These are phyloP conservation scores for Tetragonia tetragonoides DNA, from an alignment of 148 eudicot genomes.

Conservation along the genomic window DNA sequence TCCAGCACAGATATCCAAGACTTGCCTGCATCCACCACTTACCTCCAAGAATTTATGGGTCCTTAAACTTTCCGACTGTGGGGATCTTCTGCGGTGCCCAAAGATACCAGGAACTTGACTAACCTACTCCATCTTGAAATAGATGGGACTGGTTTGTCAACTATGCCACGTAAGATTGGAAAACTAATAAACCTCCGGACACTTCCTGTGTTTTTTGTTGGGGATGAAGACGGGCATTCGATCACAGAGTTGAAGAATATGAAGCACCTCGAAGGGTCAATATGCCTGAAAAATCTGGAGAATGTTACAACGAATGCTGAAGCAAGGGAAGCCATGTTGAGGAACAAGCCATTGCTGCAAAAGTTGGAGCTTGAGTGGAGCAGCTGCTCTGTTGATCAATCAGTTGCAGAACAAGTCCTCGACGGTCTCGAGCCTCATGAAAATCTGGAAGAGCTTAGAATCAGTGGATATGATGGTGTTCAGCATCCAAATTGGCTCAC, in stretches of 20 bases:
- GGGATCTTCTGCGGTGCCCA: conserved; percentile 20
- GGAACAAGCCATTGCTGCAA: conserved; percentile 10
- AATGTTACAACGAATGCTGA: conserved; percentile 11
- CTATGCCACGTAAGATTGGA: conserved; percentile 23
- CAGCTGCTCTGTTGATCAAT: too few species aligned
- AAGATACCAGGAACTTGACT: background rate
- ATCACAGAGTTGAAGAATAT: conserved; percentile 22
- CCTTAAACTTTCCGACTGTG: conserved; percentile 9
- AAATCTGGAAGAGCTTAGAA: too few species aligned
- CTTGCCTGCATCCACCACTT: conserved; percentile 12
- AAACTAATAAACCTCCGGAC: conserved; percentile 16
- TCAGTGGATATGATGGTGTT: too few species aligned
- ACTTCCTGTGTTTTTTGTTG: conserved; percentile 21
- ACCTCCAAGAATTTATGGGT: conserved; percentile 1
- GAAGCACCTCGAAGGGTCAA: conserved; percentile 21
- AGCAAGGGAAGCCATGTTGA: conserved; percentile 15
- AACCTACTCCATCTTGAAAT: conserved; percentile 21
- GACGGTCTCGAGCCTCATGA: too few species aligned
- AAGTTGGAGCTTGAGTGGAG: too few species aligned
- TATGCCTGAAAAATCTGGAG: conserved; percentile 22
- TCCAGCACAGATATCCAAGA: conserved; percentile 22
- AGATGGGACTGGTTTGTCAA: background rate
- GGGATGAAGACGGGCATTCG: conserved; percentile 1
- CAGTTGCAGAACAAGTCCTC: too few species aligned
- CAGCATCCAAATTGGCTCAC: too few species aligned